Evolutionary conservation across 306 rosid genomes (phyloP), one percentile per base, ranked within the genome.

Genomic region (Cucumis cinereus): DNA sequence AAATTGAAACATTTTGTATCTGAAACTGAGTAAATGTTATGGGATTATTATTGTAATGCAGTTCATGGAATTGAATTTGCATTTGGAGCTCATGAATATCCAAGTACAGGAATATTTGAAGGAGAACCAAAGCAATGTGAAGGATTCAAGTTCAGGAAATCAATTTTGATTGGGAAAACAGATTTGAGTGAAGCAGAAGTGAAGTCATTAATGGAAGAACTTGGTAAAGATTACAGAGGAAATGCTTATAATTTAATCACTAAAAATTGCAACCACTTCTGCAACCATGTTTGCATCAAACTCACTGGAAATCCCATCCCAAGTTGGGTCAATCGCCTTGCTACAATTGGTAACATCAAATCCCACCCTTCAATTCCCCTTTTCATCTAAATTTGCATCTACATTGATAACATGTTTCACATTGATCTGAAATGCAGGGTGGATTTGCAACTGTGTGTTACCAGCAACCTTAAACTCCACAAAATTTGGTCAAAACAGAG

Each of bases 261-360:
- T 33, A 93, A 93, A 75, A 93, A 91, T 77, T 93, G 96, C 85
- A 93, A 93, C 82, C 98, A 93, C 82, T 93, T 91, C 58, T 89
- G 97, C 82, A 86, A 86, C 49, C 90, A 86, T 77, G 94, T 92
- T 76, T 89, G 92, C 74, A 7, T 93, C 73, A 84, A 79, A 80
- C 82, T 91, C 83, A 88, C 97, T 4, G 96, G 89, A 57, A 93
- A 89, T 77, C 69, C 97, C 43, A 93, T 93, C 14, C 98, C 98
- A 0, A 86, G 85, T 79, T 93, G 98, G 98, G 88, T 93, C 76
- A 93, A 93, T 88, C 97, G 98, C 43, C 97, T 93, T 33, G 96
- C 97, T 6, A 80, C 93, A 76, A 91, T 93, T 59, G 98, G 98
- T 93, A 88, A 77, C 7, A 43, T 45, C 4, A 13, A 5, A 49